phyloP scores from a whole-genome alignment of 208 protist species.

The Balamuthia mandrillaris region DNA sequence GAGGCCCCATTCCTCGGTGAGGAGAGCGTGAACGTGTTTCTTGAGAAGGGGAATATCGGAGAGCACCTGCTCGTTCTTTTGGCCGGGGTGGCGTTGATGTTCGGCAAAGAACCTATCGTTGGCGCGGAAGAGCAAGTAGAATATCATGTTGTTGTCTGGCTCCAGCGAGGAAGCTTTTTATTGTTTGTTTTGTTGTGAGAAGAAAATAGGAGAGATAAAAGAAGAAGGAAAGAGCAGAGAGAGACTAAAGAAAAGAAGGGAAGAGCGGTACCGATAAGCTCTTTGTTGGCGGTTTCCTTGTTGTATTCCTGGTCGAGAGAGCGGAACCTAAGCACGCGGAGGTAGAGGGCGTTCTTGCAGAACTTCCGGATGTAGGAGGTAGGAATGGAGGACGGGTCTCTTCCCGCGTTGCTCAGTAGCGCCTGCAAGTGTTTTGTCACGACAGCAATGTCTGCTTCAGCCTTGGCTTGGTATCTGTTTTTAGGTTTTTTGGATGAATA shows the following conservation, averaged over 20 bases:
- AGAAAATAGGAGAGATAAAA: not conserved
- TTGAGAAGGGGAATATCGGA: conserved; percentile 55
- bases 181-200: not conserved
- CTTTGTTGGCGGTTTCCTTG: not conserved
- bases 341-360: conserved; percentile 51
- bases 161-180: not conserved
- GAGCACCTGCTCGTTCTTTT: conserved; percentile 42
- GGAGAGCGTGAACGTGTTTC: not conserved
- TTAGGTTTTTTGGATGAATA: not conserved
- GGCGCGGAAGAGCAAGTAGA: conserved; percentile 71
- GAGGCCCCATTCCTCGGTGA: conserved; percentile 24
- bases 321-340: conserved; percentile 51
- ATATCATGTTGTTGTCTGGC: conserved; percentile 43
- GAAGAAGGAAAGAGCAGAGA: not conserved
- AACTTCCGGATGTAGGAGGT: conserved; percentile 52
- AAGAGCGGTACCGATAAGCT: not conserved
- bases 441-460: conserved; percentile 26
- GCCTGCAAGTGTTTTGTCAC: conserved; percentile 20
- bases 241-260: not conserved
- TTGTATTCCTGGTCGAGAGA: conserved; percentile 58
- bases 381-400: not conserved
- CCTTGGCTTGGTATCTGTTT: conserved; percentile 42
- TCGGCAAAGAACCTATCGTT: conserved; percentile 62
- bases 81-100: conserved; percentile 60
- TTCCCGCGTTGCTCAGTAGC: not conserved